Evolutionary conservation across 2,329 filamentous ascomycete genomes (phyloP), one percentile per base, ranked within the genome.

Genomic region (Nemania bipapillata): DNA sequence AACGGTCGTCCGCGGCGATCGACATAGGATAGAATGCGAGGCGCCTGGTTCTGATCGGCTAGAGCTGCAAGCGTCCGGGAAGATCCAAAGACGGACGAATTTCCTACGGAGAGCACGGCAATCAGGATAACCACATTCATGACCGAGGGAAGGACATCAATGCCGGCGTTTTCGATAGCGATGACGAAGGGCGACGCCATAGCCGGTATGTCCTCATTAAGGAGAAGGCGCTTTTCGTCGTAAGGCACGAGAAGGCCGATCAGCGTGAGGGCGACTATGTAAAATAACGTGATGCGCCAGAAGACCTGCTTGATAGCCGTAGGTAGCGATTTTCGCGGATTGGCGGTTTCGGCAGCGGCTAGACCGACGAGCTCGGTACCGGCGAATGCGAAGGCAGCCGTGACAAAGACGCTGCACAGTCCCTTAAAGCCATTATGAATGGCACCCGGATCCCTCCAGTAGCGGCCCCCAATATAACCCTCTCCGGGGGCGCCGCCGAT

Each of bases 51-150:
- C 79, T 96, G 93, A 79, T 97, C 94, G 52, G 94, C 94, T 1
- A 97, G 87, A 2, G 94, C 94, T 28, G 94, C 93, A 7, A 98
- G 88, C 1, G 94, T 97, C 74, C 95, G 90, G 1, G 93, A 96
- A 26, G 93, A 95, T 40, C 94, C 95, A 76, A 97, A 98, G 68
- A 97, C 91, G 69, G 94, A 90, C 6, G 93, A 95, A 80, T 97
- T 97, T 66, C 94, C 94, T 68, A 97, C 94, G 0, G 93, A 96
- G 24, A 97, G 83, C 24, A 97, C 94, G 22, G 94, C 91, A 70
- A 97, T 89, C 77, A 97, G 89, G 78, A 97, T 97, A 69, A 97
- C 93, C n/a, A 89, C 90, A 80, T 98, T 97, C 91, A 97, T 96
- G 62, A 97, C 87, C 0, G 92, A 94, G 1, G 93, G 93, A 2